Base-by-base conservation (phyloP, 768 basidiomycete species). In the Termitomyces sp. region DNA sequence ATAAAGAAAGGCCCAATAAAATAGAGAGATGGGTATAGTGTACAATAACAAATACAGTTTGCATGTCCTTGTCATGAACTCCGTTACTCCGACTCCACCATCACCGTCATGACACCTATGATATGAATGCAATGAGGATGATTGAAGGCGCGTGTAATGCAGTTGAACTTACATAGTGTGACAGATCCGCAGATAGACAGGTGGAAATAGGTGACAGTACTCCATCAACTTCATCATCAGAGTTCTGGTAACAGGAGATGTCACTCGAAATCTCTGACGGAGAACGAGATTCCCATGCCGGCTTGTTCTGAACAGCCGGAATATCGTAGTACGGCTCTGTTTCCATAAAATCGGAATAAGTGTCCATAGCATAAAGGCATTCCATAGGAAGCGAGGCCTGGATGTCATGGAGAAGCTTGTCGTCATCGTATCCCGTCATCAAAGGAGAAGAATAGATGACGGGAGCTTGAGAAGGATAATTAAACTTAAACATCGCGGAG, bases 401-500 rank as follows among this genome's bases (percentile, higher is more conserved):
- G 40, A 59, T 45, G 8, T 59, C 56, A 25, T 44, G 57, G 6
- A 55, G 40, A 21, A 57, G 40, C 41, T 52, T 62, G 28, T 60
- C 59, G 25, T 59, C 55, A n/a, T 59, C 55, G 35, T 59, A 62
- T 32, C n/a, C 52, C 14, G 41, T 49, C 44, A 59, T 45, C 37
- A 58, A 56, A 55, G 41, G 62, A 44, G 59, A 62, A 21, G 58
- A 39, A 45, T 50, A 56, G 57, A 45, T 25, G 58, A 55, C 47
- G 57, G 45, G 44, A 16, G 54, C 47, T 23, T 46, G 50, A 44
- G 62, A 58, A 53, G 70, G 65, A 58, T 79, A 83, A 30, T 67
- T 73, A 70, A 86, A 86, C 61, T 76, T 79, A 67, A 84, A 86
- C 54, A 76, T 73, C 8, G 83, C 83, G 12, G 81, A 82, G 68